phyloP scores from a whole-genome alignment of 1,284 basidiomycete genomes.

The Omphalotus olearius region DNA sequence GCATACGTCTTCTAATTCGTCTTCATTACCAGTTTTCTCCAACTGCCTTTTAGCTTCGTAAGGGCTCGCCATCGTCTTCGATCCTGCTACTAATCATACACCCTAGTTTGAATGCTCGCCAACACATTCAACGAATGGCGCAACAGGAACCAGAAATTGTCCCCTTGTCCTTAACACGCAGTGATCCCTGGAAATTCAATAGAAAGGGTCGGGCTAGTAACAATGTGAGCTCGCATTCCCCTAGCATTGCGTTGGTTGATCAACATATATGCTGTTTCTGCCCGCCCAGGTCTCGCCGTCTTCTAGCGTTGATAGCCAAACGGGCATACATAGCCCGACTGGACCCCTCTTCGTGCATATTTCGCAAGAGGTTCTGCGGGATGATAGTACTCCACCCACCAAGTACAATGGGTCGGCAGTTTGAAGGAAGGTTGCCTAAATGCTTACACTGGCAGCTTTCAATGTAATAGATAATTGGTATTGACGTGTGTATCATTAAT shows the following conservation, averaged over 20 bases:
- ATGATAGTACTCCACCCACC: too few relatives aligned
- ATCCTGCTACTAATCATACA: background rate
- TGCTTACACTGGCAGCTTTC: too few relatives aligned
- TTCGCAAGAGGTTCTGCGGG: too few relatives aligned
- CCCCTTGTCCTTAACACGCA: background rate
- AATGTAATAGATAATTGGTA: too few relatives aligned
- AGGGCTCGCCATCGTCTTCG: background rate
- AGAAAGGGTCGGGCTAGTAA: background rate
- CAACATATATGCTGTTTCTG: background rate
- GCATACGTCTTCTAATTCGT: background rate
- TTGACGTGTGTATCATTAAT: too few relatives aligned
- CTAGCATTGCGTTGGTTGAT: background rate
- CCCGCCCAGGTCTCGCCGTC: background rate
- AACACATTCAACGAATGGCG: background rate
- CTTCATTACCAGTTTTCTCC: slow-evolving; percentile 3
- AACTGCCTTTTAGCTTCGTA: slow-evolving; percentile 10
- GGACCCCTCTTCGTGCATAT: too few relatives aligned
- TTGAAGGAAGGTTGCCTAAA: too few relatives aligned
- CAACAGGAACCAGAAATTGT: background rate
- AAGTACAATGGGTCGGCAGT: too few relatives aligned
- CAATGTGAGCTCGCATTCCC: background rate
- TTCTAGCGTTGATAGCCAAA: background rate
- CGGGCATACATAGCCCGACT: too few relatives aligned
- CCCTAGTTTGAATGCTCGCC: background rate
- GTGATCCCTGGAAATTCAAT: background rate